These are phyloP conservation scores for Neurospora discreta DNA, from an alignment of 495 filamentous ascomycete species.

Conservation along the genomic window DNA sequence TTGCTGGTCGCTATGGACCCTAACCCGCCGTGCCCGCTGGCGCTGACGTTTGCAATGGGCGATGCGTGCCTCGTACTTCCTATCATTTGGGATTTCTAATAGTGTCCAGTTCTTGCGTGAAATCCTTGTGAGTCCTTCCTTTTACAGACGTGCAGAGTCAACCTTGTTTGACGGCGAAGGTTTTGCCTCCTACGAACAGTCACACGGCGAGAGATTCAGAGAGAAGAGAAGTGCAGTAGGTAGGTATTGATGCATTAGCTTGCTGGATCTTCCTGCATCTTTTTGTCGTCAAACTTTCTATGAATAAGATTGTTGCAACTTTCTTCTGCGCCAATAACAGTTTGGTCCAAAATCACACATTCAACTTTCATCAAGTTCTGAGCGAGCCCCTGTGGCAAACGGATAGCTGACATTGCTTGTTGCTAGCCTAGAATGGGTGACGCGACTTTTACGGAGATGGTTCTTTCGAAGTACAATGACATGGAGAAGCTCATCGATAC, in stretches of 20 bases:
- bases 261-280: not conserved
- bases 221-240: not conserved
- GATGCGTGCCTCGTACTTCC: too few relatives aligned
- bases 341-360: not conserved
- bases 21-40: not conserved
- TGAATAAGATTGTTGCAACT: not conserved
- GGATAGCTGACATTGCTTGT: not conserved
- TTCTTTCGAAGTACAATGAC: not conserved
- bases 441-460: not conserved
- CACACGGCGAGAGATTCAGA: not conserved
- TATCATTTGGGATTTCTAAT: not conserved
- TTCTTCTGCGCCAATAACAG: not conserved
- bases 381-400: not conserved
- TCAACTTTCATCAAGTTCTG: not conserved
- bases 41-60: too few relatives aligned
- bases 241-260: not conserved
- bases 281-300: not conserved
- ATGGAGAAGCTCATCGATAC: not conserved
- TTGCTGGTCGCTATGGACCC: not conserved
- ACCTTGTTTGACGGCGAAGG: not conserved
- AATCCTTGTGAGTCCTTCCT: not conserved
- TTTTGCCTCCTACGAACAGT: not conserved
- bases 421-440: not conserved
- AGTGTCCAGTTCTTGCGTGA: too few relatives aligned
- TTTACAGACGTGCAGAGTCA: not conserved